These are phyloP conservation scores for Tuber magnatum DNA, from an alignment of 495 filamentous ascomycete genomes.

Conservation along the genomic window DNA sequence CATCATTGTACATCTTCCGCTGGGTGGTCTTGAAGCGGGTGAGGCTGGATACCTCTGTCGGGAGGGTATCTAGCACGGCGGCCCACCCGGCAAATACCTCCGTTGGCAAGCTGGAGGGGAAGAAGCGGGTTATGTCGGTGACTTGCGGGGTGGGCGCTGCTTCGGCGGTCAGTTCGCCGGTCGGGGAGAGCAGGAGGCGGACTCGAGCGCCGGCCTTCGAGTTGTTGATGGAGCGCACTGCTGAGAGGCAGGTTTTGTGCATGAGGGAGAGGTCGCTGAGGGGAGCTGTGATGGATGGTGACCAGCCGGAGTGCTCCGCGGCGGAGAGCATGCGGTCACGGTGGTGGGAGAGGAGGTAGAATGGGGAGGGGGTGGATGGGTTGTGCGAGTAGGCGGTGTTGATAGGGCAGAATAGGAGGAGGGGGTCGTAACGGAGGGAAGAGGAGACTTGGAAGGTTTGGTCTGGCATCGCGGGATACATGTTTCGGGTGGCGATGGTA, in stretches of 20 bases:
- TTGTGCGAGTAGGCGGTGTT: slow-evolving; percentile 45
- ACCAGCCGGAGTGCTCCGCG: slow-evolving; percentile 60
- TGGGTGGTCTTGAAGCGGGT: slow-evolving; percentile 71
- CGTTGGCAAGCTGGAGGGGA: slow-evolving; percentile 46
- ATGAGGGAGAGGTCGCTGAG: slow-evolving; percentile 11
- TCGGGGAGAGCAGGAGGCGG: slow-evolving; percentile 49
- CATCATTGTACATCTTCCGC: slow-evolving; percentile 58
- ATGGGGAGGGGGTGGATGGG: slow-evolving; percentile 35
- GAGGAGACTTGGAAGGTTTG: slow-evolving; percentile 33
- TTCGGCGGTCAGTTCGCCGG: slow-evolving; percentile 50
- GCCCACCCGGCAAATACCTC: slow-evolving; percentile 41
- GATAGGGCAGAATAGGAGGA: slow-evolving; percentile 45
- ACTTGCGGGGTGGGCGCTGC: slow-evolving; percentile 48
- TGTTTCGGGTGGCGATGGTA: background rate
- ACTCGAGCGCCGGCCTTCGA: slow-evolving; percentile 44
- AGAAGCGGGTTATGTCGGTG: slow-evolving; percentile 48
- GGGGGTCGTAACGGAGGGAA: slow-evolving; percentile 59
- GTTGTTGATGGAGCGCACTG: background rate
- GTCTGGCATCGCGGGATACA: background rate
- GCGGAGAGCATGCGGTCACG: slow-evolving; percentile 70
- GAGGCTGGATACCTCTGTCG: slow-evolving; percentile 53
- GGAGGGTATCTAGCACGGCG: slow-evolving; percentile 53
- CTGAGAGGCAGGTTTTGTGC: slow-evolving; percentile 11
- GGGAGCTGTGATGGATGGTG: background rate
- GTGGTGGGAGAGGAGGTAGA: slow-evolving; percentile 81